Conservation (phyloP, 345 rosid species). For the Cardamine resedifolia region DNA sequence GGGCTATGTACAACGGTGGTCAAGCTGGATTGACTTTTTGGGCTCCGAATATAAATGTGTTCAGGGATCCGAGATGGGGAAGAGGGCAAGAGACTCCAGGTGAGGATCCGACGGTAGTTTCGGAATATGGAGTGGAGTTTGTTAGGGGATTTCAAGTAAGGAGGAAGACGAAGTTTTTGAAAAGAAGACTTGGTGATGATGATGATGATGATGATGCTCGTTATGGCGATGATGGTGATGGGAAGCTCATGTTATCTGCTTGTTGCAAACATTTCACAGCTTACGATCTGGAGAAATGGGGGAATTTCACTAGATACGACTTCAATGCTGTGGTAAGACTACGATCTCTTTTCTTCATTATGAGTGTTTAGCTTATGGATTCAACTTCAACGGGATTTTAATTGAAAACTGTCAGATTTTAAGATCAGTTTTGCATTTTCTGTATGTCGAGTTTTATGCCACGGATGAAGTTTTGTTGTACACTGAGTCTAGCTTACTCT, state of each 20-base stretch:
- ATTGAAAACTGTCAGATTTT: too few relatives aligned
- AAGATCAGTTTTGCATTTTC: too few relatives aligned
- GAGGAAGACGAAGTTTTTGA: slow-evolving; percentile 28
- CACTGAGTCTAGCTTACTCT: slow-evolving; percentile 15
- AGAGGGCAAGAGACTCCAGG: slow-evolving; percentile 98
- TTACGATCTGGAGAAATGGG: slow-evolving; percentile 91
- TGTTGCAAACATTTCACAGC: slow-evolving; percentile 95
- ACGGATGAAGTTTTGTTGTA: background rate
- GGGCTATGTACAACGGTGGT: slow-evolving; percentile 83
- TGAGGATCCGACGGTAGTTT: slow-evolving; percentile 81
- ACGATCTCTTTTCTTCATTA: too few relatives aligned
- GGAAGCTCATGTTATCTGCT: slow-evolving; percentile 76
- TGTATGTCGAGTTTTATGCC: background rate
- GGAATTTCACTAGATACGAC: slow-evolving; percentile 65
- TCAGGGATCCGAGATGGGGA: slow-evolving; percentile 96
- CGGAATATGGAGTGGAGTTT: slow-evolving; percentile 69
- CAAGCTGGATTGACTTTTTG: slow-evolving; percentile 92
- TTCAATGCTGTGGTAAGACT: slow-evolving; percentile 82
- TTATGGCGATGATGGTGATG: slow-evolving; percentile 43
- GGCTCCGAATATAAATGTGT: slow-evolving; percentile 90
- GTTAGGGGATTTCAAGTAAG: slow-evolving; percentile 75
- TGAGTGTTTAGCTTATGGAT: too few relatives aligned
- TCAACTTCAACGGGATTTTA: too few relatives aligned
- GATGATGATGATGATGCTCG: slow-evolving; percentile 23
- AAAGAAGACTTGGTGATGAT: slow-evolving; percentile 10